Percentiles rank a stretch among this genome's conserved stretches.
These are phyloP conservation scores for Chlamydomonas incerta DNA, from an alignment of 139 green algal species.

Conservation along the genomic window DNA sequence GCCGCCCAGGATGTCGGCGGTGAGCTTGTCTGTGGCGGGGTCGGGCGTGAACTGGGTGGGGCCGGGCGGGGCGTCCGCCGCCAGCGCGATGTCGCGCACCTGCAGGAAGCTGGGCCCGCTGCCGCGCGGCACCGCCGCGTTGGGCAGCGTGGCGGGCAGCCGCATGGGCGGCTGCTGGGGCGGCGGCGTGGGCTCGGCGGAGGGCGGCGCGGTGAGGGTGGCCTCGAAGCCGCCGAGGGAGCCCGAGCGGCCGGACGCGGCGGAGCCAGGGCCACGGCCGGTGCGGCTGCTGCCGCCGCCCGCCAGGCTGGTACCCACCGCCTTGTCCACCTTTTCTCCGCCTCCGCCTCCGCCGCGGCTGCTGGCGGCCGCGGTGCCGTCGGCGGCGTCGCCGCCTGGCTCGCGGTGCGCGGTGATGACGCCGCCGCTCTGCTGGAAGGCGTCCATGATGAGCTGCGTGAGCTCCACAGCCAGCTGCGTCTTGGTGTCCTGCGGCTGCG, in stretches of 20 bases:
- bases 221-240: too few species aligned
- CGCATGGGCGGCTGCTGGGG: background rate
- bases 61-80: too few species aligned
- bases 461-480: conserved; percentile 17
- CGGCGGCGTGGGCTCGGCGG: background rate
- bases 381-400: background rate
- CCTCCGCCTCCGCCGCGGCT: too few species aligned
- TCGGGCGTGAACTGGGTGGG: background rate
- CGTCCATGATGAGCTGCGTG: conserved; percentile 36
- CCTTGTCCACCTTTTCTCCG: background rate
- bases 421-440: conserved; percentile 38
- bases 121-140: conserved; percentile 20
- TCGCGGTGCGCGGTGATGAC: background rate
- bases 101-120: conserved; percentile 29
- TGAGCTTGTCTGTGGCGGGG: background rate
- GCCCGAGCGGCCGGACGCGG: too few species aligned
- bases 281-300: too few species aligned
- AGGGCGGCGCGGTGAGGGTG: too few species aligned
- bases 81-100: conserved; percentile 15
- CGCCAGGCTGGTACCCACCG: background rate
- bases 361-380: background rate
- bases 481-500: background rate
- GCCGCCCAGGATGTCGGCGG: background rate
- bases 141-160: conserved; percentile 34
- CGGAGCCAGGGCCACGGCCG: background rate